A percentile compares a stretch with the other conserved stretches of the same genome.
Evolutionary conservation across 78 protist genomes (phyloP).

Genomic region (Dictyostelium intermedium): DNA sequence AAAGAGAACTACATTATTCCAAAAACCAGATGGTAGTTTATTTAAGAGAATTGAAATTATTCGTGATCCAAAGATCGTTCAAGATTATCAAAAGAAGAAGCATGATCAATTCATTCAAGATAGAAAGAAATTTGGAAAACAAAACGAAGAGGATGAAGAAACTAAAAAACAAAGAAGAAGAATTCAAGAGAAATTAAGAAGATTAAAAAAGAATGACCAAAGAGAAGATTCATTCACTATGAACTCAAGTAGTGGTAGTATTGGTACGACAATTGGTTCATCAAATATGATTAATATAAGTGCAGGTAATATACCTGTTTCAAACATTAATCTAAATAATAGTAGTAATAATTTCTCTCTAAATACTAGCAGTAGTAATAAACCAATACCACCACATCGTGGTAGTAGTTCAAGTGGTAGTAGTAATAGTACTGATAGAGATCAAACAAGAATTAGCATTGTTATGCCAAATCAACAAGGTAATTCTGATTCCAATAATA

Average conservation of each 20-base stretch:
- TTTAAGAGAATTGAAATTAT: conserved; percentile 61
- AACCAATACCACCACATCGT: neutral
- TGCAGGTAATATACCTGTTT: conserved; percentile 22
- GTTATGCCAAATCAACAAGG: neutral
- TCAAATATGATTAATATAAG: conserved; percentile 9
- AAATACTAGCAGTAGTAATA: neutral
- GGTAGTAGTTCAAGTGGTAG: neutral
- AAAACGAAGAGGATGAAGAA: conserved; percentile 21
- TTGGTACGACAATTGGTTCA: neutral
- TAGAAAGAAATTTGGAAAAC: conserved; percentile 13
- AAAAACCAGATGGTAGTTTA: conserved; percentile 70
- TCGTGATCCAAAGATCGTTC: conserved; percentile 54
- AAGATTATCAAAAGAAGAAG: conserved; percentile 42
- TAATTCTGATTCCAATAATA: neutral
- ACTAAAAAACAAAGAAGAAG: conserved; percentile 3
- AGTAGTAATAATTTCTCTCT: neutral
- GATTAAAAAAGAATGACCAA: neutral
- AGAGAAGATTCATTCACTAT: neutral
- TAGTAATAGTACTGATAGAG: neutral
- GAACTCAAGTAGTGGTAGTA: neutral
- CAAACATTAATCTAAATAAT: neutral
- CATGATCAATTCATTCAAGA: neutral
- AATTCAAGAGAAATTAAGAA: neutral
- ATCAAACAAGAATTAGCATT: neutral
- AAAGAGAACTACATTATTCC: conserved; percentile 51